Percentiles rank a stretch among this genome's conserved stretches.
Evolutionary conservation across 1,139 yeast genomes (phyloP).

Genomic region (Geotrichum candidum): DNA sequence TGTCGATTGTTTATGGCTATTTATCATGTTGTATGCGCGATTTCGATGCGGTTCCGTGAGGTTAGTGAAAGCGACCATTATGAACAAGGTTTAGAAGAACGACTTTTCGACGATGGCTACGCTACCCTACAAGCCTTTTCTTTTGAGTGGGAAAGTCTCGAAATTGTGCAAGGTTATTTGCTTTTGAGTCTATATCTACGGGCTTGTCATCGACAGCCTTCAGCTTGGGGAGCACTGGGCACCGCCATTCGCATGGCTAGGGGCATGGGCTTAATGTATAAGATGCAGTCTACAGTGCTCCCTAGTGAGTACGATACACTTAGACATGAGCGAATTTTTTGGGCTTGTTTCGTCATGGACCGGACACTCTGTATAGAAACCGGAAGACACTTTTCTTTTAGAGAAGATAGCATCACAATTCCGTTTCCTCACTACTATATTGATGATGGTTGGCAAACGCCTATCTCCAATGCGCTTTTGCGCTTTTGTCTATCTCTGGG

Average conservation of each 20-base stretch:
- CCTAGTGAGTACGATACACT: constrained; percentile 41
- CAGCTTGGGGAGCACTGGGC: constrained; percentile 49
- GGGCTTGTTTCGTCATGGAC: constrained; percentile 55
- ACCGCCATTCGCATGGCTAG: constrained; percentile 50
- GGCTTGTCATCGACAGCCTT: constrained; percentile 52
- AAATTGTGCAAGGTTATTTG: constrained; percentile 59
- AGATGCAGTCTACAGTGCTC: background rate
- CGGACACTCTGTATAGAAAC: constrained; percentile 49
- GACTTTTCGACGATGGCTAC: constrained; percentile 47
- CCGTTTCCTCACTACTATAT: constrained; percentile 38
- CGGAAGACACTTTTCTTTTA: constrained; percentile 46
- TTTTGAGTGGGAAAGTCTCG: constrained; percentile 65
- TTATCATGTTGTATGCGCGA: constrained; percentile 46
- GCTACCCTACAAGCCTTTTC: constrained; percentile 45
- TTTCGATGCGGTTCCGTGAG: constrained; percentile 51
- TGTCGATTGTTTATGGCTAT: constrained; percentile 48
- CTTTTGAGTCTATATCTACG: constrained; percentile 51
- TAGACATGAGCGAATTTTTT: constrained; percentile 51
- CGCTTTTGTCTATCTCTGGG: constrained; percentile 24
- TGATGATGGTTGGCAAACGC: constrained; percentile 51
- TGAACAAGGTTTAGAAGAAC: constrained; percentile 46
- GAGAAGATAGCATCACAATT: constrained; percentile 38
- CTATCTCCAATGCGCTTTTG: constrained; percentile 40
- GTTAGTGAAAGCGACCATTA: constrained; percentile 33
- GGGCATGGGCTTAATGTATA: constrained; percentile 49